Evolutionary conservation across 2,329 filamentous ascomycete genomes (phyloP).

Genomic region (Colletotrichum sp.): DNA sequence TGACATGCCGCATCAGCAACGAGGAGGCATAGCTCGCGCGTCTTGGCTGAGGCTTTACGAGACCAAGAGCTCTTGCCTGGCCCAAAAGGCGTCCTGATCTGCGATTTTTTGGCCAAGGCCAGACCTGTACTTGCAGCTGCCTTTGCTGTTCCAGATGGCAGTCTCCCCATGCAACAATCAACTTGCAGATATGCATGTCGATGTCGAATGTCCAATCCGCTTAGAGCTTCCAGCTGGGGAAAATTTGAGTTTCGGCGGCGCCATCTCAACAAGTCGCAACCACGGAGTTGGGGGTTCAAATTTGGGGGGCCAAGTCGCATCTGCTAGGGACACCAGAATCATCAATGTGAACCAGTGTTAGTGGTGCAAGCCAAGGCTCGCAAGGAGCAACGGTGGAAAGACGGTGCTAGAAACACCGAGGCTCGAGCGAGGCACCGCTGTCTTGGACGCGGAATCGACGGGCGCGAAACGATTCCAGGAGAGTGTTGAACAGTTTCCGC

Average conservation of each 20-base stretch:
- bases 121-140: neutral
- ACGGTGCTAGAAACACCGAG: neutral
- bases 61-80: neutral
- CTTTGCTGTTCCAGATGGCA: neutral
- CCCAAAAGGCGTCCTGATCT: neutral
- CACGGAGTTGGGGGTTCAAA: neutral
- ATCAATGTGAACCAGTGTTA: neutral
- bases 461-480: neutral
- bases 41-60: neutral
- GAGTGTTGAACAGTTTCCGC: neutral
- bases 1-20: neutral
- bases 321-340: neutral
- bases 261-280: conserved; percentile 3
- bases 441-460: neutral
- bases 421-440: conserved; percentile 1
- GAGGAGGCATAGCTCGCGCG: neutral
- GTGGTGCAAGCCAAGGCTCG: neutral
- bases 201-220: neutral
- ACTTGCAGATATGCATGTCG: neutral
- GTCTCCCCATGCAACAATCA: neutral
- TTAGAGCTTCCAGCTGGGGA: neutral
- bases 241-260: conserved; percentile 8
- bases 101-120: neutral
- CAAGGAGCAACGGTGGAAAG: neutral
- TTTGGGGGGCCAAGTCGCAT: neutral